Conservation (phyloP, 257 asterid genomes). For the Cruciata laevipes region DNA sequence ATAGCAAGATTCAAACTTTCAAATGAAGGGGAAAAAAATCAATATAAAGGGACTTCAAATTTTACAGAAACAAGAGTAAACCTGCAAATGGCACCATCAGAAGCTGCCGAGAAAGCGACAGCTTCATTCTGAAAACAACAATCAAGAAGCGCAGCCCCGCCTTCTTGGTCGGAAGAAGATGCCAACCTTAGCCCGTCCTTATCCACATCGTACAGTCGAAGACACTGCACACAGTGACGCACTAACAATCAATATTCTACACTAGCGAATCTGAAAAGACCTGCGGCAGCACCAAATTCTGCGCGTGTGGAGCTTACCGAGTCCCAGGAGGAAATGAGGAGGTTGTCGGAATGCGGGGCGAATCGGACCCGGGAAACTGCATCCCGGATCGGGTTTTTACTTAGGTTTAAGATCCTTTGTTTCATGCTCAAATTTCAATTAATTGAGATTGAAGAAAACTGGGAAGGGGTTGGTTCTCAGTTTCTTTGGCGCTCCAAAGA, state of each 20-base stretch:
- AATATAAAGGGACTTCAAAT: neutral
- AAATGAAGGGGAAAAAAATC: neutral
- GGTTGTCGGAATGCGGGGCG: slow-evolving; percentile 62
- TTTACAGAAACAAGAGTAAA: slow-evolving; percentile 7
- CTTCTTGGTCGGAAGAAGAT: slow-evolving; percentile 37
- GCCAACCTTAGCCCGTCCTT: slow-evolving; percentile 50
- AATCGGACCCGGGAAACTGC: slow-evolving; percentile 80
- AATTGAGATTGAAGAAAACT: slow-evolving; percentile 2
- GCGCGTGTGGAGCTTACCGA: slow-evolving; percentile 35
- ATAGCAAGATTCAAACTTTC: neutral
- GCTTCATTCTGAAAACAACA: slow-evolving; percentile 67
- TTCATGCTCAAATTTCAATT: slow-evolving; percentile 25
- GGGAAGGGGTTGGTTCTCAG: neutral
- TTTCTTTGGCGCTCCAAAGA: slow-evolving; percentile 1
- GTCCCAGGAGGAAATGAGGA: slow-evolving; percentile 85
- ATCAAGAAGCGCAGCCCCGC: slow-evolving; percentile 43
- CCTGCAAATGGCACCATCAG: slow-evolving; percentile 83
- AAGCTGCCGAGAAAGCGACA: slow-evolving; percentile 50
- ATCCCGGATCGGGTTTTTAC: slow-evolving; percentile 44
- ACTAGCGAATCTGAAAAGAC: neutral
- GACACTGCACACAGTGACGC: slow-evolving; percentile 38
- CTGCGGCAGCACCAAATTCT: neutral
- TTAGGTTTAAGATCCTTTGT: slow-evolving; percentile 31
- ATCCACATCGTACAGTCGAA: slow-evolving; percentile 74
- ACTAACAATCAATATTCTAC: neutral